phyloP scores from a whole-genome alignment of 2,329 filamentous ascomycete species.

The Neofusicoccum parvum region DNA sequence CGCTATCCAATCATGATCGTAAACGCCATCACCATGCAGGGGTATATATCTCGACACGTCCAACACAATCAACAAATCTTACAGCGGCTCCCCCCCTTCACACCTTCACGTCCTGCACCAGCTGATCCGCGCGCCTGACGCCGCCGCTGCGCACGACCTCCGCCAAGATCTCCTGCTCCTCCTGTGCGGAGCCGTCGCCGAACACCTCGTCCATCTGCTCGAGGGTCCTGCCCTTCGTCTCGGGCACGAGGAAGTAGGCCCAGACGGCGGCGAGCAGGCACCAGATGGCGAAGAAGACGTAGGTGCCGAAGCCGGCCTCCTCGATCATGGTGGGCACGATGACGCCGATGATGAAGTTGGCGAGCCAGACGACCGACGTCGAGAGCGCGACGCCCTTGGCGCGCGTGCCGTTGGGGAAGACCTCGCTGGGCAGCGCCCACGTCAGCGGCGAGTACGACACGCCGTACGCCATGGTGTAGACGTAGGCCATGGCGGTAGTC shows the following conservation, averaged over 20 bases:
- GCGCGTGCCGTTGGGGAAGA: constrained; percentile 22
- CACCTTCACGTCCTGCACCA: constrained; percentile 15
- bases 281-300: constrained; percentile 42
- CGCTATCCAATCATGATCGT: no score
- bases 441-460: constrained; percentile 36
- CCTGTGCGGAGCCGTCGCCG: constrained; percentile 33
- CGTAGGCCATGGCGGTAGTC: constrained; percentile 37
- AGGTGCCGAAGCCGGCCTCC: constrained; percentile 53
- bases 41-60: neutral
- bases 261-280: constrained; percentile 37
- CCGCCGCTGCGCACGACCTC: constrained; percentile 4
- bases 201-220: constrained; percentile 44
- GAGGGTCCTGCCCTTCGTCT: constrained; percentile 37
- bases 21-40: neutral
- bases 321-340: constrained; percentile 66
- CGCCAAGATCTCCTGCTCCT: constrained; percentile 31
- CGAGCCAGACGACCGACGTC: constrained; percentile 65
- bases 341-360: constrained; percentile 65
- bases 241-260: constrained; percentile 38
- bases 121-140: neutral
- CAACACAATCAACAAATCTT: neutral
- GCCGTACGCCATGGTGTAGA: constrained; percentile 66
- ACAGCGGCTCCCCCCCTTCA: neutral
- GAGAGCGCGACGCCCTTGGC: constrained; percentile 56
- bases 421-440: constrained; percentile 23